Conservation (phyloP, 179 eudicot species). For the Vitellaria paradoxa region DNA sequence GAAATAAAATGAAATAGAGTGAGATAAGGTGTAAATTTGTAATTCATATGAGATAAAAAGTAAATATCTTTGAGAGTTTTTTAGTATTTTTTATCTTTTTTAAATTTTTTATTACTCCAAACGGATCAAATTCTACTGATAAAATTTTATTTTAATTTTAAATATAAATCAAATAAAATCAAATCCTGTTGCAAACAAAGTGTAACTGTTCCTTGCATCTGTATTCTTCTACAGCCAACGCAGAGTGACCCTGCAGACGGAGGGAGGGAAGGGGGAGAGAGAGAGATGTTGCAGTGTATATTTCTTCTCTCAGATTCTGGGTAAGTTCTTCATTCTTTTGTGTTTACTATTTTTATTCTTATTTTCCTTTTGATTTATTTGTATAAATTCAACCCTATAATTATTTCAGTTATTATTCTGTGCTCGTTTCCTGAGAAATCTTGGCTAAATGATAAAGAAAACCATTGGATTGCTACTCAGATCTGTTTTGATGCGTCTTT, state of each 20-base stretch:
- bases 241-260: not conserved
- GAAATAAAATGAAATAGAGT: no score
- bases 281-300: conserved; percentile 86
- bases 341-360: not conserved
- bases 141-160: no score
- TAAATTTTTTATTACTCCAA: no score
- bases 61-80: no score
- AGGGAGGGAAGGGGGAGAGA: conserved; percentile 1
- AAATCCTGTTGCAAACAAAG: no score
- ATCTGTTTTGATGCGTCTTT: not conserved
- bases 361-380: not conserved
- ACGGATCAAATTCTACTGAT: no score
- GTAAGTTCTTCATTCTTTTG: conserved; percentile 27
- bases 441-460: not conserved
- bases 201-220: no score
- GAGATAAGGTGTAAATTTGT: no score
- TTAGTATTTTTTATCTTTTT: no score
- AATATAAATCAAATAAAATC: no score
- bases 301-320: conserved; percentile 96
- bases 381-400: not conserved
- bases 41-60: no score
- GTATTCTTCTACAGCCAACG: not conserved
- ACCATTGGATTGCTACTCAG: not conserved
- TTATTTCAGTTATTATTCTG: not conserved
- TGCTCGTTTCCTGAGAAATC: not conserved